Percentiles rank a stretch among this genome's conserved stretches.
Evolutionary conservation across 2,329 filamentous ascomycete genomes (phyloP).

Genomic region (Aspergillus niger): DNA sequence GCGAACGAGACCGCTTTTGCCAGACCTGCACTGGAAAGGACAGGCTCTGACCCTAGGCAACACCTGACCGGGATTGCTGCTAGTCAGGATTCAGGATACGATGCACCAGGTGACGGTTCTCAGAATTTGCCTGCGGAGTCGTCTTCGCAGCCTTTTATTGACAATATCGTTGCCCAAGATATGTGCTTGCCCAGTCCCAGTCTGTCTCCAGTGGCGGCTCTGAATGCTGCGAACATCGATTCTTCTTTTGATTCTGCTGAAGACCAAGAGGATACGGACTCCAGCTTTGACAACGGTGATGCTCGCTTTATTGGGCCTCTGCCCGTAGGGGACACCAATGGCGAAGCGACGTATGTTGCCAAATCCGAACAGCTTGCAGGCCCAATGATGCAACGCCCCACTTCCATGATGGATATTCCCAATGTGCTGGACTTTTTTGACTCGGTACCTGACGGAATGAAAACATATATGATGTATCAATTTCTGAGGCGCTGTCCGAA

Average conservation of each 20-base stretch:
- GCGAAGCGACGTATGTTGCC: constrained; percentile 11
- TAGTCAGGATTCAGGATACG: constrained; percentile 29
- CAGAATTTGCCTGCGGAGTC: constrained; percentile 25
- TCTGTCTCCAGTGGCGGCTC: constrained; percentile 83
- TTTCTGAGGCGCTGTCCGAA: constrained; percentile 84
- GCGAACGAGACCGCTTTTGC: constrained; percentile 11
- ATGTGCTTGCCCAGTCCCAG: constrained; percentile 93
- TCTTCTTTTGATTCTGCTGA: constrained; percentile 46
- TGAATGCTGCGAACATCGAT: constrained; percentile 55
- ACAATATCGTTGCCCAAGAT: constrained; percentile 76
- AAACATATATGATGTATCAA: constrained; percentile 96
- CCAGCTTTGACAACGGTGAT: constrained; percentile 43
- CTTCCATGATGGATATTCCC: constrained; percentile 73
- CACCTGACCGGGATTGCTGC: constrained; percentile 17
- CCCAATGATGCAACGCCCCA: constrained; percentile 30
- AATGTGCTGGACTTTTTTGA: constrained; percentile 88
- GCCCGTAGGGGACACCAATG: constrained; percentile 21
- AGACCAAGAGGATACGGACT: constrained; percentile 47
- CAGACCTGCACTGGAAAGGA: constrained; percentile 12
- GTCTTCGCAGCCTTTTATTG: constrained; percentile 52
- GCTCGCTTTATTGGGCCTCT: constrained; percentile 27
- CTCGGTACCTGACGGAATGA: constrained; percentile 84
- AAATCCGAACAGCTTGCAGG: constrained; percentile 10
- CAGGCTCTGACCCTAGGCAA: neutral
- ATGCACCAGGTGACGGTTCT: constrained; percentile 22